These are phyloP conservation scores for Saksenaea vasiformis DNA, from an alignment of 371 early-diverging fungal species.

Conservation along the genomic window DNA sequence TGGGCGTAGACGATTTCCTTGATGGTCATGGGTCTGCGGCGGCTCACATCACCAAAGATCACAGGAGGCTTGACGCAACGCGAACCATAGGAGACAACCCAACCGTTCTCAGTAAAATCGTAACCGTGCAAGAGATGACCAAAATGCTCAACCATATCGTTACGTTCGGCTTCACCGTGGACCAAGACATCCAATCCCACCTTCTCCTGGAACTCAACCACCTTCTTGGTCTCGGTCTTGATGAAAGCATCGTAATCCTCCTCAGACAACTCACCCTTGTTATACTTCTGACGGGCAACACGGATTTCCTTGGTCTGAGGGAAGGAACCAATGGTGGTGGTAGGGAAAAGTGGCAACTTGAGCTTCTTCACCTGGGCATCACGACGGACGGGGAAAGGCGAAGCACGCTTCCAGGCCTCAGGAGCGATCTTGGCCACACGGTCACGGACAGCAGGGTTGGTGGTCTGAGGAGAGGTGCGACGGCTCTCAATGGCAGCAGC, in stretches of 20 bases:
- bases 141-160: slow-evolving; percentile 98
- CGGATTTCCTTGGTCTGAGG: slow-evolving; percentile 97
- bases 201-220: slow-evolving; percentile 87
- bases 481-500: slow-evolving; percentile 73
- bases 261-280: slow-evolving; percentile 76
- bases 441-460: slow-evolving; percentile 80
- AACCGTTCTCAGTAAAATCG: slow-evolving; percentile 91
- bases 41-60: slow-evolving; percentile 91
- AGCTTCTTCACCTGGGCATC: slow-evolving; percentile 76
- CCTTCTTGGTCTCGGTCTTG: slow-evolving; percentile 81
- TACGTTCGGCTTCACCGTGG: slow-evolving; percentile 96
- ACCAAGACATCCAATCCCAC: slow-evolving; percentile 92
- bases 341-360: slow-evolving; percentile 91
- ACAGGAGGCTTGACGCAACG: slow-evolving; percentile 94
- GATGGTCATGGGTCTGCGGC: slow-evolving; percentile 92
- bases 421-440: slow-evolving; percentile 71
- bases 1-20: slow-evolving; percentile 84
- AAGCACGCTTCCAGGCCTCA: slow-evolving; percentile 76
- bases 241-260: slow-evolving; percentile 84
- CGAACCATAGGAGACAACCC: slow-evolving; percentile 97
- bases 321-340: slow-evolving; percentile 98
- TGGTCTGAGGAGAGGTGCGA: slow-evolving; percentile 79
- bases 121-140: slow-evolving; percentile 83
- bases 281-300: slow-evolving; percentile 85
- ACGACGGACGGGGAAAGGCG: slow-evolving; percentile 75